These are phyloP conservation scores for Trichosporon coremiiforme DNA, from an alignment of 1,284 basidiomycete genomes.

Conservation along the genomic window DNA sequence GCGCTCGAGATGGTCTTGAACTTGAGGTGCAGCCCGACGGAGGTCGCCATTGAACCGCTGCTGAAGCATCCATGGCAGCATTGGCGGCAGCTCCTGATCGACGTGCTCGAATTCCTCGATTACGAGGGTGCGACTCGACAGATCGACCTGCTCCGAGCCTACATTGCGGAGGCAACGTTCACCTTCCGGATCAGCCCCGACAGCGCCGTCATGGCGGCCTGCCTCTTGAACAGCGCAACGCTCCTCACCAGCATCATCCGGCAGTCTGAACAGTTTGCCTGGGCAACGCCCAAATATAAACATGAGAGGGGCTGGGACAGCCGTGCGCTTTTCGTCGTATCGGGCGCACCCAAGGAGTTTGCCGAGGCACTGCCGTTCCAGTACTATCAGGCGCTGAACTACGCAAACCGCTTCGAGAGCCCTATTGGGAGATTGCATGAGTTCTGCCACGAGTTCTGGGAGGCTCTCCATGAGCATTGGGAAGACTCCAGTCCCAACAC, in stretches of 20 bases:
- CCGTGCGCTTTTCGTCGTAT: neutral
- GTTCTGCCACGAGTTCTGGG: neutral
- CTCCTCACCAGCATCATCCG: neutral
- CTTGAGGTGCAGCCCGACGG: neutral
- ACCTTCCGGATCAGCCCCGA: neutral
- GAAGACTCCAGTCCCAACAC: neutral
- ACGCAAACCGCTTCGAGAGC: neutral
- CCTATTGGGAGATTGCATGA: neutral
- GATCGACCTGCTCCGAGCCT: neutral
- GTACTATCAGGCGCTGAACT: neutral
- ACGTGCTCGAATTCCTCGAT: neutral
- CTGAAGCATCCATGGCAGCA: neutral
- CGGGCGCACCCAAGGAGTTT: neutral
- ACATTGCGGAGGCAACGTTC: neutral
- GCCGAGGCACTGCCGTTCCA: neutral
- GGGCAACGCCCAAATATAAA: neutral
- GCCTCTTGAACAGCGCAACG: neutral
- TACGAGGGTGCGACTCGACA: neutral
- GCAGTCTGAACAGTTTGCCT: neutral
- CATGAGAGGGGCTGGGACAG: neutral
- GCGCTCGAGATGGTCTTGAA: neutral
- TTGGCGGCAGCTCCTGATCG: neutral
- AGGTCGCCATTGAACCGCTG: neutral
- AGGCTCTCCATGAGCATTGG: neutral
- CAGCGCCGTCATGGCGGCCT: neutral